Evolutionary conservation across 1,284 basidiomycete genomes (phyloP).

Genomic region (Pseudozyma sp.): DNA sequence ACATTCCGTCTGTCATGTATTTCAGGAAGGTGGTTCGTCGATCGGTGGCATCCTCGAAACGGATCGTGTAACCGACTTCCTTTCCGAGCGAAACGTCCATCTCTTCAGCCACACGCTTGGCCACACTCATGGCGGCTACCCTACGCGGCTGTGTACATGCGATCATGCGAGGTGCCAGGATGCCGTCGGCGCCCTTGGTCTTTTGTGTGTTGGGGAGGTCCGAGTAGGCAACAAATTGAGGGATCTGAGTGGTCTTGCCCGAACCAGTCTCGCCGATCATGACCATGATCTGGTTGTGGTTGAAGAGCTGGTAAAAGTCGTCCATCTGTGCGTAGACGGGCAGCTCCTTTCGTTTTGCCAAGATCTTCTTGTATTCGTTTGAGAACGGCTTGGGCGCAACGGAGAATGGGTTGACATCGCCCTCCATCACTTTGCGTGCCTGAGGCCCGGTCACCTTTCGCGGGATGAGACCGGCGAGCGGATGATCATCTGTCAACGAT

Average conservation of each 20-base stretch:
- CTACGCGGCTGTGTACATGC: constrained; percentile 97
- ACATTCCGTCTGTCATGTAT: constrained; percentile 99
- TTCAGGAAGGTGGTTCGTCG: constrained; percentile 57
- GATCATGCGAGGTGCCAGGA: constrained; percentile 83
- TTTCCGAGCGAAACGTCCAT: constrained; percentile 95
- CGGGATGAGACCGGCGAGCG: constrained; percentile 82
- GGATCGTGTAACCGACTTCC: constrained; percentile 97
- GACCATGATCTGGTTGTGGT: constrained; percentile 86
- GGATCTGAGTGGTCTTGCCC: constrained; percentile 99
- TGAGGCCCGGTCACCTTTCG: constrained; percentile 80
- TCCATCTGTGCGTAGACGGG: constrained; percentile 94
- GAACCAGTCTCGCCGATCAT: constrained; percentile 99
- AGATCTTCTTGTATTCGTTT: constrained; percentile 84
- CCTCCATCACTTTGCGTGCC: constrained; percentile 80
- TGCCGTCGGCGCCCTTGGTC: constrained; percentile 56
- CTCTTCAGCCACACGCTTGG: constrained; percentile 97
- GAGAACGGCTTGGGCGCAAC: constrained; percentile 76
- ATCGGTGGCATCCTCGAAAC: constrained; percentile 95
- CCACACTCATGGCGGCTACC: constrained; percentile 97
- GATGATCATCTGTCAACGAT: constrained; percentile 68
- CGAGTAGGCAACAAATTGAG: constrained; percentile 93
- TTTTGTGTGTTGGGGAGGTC: constrained; percentile 81
- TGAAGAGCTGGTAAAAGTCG: constrained; percentile 89
- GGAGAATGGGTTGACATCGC: constrained; percentile 85
- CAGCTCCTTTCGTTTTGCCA: constrained; percentile 84